Base-by-base conservation (phyloP, 441 rosid genomes). In the Sinapis alba region DNA sequence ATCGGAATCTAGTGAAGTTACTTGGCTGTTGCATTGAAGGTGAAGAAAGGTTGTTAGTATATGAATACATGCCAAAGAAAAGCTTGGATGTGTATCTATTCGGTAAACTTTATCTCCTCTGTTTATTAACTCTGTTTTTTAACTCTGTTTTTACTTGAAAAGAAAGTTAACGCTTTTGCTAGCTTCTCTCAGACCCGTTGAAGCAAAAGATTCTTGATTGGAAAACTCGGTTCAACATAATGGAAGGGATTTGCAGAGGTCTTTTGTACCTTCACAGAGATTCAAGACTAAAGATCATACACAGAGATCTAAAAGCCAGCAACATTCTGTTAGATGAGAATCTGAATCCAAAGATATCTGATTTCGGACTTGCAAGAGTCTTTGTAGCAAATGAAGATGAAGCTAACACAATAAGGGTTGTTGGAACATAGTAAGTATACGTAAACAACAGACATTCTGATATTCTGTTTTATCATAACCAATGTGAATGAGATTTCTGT, bases 221-320 rank as follows among this genome's bases (percentile, higher is more conserved):
- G 90, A 77, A 50, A 43, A 83, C 47, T 27, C 81, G 90, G 3
- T 78, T 80, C 69, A 27, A 78, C 69, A 86, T 86, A 2, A 77
- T 86, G 8, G 74, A 66, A 11, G 90, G 92, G 47, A 84, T 87
- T 8, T 71, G 83, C 56, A 70, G 90, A 61, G 92, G 92, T 18
- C 84, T 89, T 3, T 68, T 89, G 20, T 89, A 89, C 71, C 87
- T 89, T 23, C 92, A 87, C 36, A 79, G 85, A 51, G 92, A 89
- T 53, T 89, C 92, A 1, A 83, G 89, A 68, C 65, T 85, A 4
- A 78, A 76, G 36, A 87, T 89, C 23, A 80, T 87, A 51, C 89
- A 89, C 34, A 83, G 90, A 74, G 94, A 87, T 81, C 66, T 89
- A 0, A 84, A 87, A 61, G 80, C 86, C 13, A 83, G 90, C 69